These are phyloP conservation scores for Pisolithus microcarpus DNA, from an alignment of 768 basidiomycete genomes.

Conservation along the genomic window DNA sequence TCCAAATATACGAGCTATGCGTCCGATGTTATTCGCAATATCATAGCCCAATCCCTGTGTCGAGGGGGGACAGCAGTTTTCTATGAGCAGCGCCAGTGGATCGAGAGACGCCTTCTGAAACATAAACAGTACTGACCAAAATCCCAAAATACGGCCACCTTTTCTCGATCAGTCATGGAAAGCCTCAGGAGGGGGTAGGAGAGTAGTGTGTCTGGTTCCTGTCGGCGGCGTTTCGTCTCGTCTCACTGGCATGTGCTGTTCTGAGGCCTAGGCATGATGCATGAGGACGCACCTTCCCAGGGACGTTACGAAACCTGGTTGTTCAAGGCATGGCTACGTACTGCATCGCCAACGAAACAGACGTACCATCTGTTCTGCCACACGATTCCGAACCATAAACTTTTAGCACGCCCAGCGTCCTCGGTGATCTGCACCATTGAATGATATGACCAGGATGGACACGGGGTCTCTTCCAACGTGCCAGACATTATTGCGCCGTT, in stretches of 20 bases:
- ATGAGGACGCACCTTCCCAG: slow-evolving; percentile 9
- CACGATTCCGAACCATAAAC: not conserved
- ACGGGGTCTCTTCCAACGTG: no score
- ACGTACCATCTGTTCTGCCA: no score
- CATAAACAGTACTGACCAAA: slow-evolving; percentile 21
- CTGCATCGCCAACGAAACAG: no score
- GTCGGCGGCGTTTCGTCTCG: not conserved
- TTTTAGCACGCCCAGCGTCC: not conserved
- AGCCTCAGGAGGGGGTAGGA: slow-evolving; percentile 6
- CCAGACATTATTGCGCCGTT: no score
- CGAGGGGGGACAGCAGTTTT: slow-evolving; percentile 27
- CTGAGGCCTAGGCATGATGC: slow-evolving; percentile 7
- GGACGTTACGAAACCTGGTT: not conserved
- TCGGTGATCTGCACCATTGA: not conserved
- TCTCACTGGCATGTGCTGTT: slow-evolving; percentile 1
- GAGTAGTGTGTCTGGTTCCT: not conserved
- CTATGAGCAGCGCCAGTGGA: slow-evolving; percentile 18
- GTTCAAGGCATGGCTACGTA: not conserved
- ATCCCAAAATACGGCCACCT: slow-evolving; percentile 40
- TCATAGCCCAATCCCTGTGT: slow-evolving; percentile 33
- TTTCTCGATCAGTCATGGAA: slow-evolving; percentile 28
- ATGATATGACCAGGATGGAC: no score
- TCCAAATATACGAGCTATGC: slow-evolving; percentile 42
- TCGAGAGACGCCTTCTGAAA: not conserved
- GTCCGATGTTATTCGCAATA: slow-evolving; percentile 37